Base-by-base conservation (phyloP, 2,329 filamentous ascomycete genomes). In the Arthrinium phaeospermum region DNA sequence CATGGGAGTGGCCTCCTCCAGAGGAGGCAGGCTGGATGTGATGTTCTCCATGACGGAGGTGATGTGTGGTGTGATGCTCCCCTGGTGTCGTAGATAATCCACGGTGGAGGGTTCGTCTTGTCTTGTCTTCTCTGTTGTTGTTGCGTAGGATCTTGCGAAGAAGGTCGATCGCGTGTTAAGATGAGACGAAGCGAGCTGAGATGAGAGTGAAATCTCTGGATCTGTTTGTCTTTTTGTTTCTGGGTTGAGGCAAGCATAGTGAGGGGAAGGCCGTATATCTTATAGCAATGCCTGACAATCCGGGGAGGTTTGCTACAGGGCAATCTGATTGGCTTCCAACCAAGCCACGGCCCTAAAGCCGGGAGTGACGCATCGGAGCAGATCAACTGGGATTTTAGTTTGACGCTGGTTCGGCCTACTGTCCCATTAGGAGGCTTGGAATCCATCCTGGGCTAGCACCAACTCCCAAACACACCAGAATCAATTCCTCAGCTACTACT, bases 321-420 rank as follows among this genome's bases (percentile, higher is more conserved):
- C 57, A 64, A 64, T 1, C 34, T 37, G 57, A 64, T 41, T 64
- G 57, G 57, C 4, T 41, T 1, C 16, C 19, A 3, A 2, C 57
- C 57, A 64, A 64, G 57, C 57, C 57, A 37, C 34, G 27, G 19
- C 19, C 57, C 34, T 10, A n/a, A 6, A 10, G 22, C 34, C 57
- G 57, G 57, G 57, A 5, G 57, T 64, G 57, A 64, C 57, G 57
- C 57, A 64, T 41, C 57, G 57, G 57, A 64, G 57, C 34, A 41
- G 30, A 37, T 37, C 34, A n/a, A 41, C 30, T 22, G n/a, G 22
- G 12, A n/a, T 64, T 64, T 24, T 13, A 14, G 34, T 64, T 64
- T 64, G 41, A 34, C 57, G 57, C 57, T 41, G 30, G 16, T 2
- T 34, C 57, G 57, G 57, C 57, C 53, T 41, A 6, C 53, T 6